Evolutionary conservation across 805 yeast species (phyloP).

Genomic region (Scheffersomyces lignosus): DNA sequence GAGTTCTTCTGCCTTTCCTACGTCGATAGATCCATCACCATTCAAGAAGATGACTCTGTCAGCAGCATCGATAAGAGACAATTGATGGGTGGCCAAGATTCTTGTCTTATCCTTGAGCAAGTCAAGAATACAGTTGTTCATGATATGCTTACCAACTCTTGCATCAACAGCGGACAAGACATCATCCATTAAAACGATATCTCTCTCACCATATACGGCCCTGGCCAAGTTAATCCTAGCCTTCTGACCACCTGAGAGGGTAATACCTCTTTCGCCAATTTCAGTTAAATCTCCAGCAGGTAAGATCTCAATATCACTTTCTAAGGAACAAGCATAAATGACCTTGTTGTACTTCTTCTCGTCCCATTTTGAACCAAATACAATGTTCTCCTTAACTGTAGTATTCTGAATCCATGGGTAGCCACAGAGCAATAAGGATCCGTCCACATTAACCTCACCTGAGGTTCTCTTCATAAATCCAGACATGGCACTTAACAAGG

Average conservation of each 20-base stretch:
- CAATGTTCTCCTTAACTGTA: conserved; percentile 69
- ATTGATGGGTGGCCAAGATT: conserved; percentile 78
- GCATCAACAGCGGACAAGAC: conserved; percentile 83
- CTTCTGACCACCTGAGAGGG: conserved; percentile 82
- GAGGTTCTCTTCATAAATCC: conserved; percentile 60
- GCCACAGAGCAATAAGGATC: conserved; percentile 53
- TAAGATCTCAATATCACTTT: conserved; percentile 58
- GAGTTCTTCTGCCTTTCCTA: conserved; percentile 61
- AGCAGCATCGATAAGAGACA: conserved; percentile 67
- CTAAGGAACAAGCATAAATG: conserved; percentile 64
- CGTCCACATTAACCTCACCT: conserved; percentile 55
- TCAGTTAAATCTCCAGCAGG: conserved; percentile 74
- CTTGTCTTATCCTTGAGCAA: conserved; percentile 59
- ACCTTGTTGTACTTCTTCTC: conserved; percentile 50
- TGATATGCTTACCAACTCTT: conserved; percentile 75
- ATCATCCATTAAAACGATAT: conserved; percentile 69
- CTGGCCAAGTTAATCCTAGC: conserved; percentile 76
- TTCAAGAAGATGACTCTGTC: conserved; percentile 66
- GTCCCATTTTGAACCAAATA: conserved; percentile 60
- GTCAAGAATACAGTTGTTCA: conserved; percentile 64
- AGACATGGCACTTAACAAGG: conserved; percentile 64
- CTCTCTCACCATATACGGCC: conserved; percentile 67
- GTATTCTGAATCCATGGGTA: conserved; percentile 82
- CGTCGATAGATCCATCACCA: conserved; percentile 57
- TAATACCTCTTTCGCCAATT: conserved; percentile 81